Conservation (phyloP, 2,329 filamentous ascomycete genomes). For the Davidsoniella virescens region DNA sequence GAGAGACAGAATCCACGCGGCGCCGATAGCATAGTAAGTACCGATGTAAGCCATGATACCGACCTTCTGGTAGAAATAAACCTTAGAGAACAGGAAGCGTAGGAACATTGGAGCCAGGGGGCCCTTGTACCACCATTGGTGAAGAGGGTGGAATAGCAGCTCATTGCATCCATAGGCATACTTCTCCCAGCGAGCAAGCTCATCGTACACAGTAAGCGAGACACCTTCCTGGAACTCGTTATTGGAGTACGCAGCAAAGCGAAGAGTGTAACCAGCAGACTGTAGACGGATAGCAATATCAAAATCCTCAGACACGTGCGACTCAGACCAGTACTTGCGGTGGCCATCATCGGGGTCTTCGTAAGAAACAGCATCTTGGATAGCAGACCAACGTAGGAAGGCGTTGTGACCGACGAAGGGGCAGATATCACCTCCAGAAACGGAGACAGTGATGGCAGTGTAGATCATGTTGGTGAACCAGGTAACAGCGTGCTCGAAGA, state of each 20-base stretch:
- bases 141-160: slow-evolving; percentile 51
- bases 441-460: slow-evolving; percentile 52
- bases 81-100: slow-evolving; percentile 42
- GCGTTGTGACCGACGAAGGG: slow-evolving; percentile 69
- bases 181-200: slow-evolving; percentile 57
- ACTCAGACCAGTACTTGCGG: slow-evolving; percentile 59
- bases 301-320: slow-evolving; percentile 63
- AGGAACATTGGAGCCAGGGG: slow-evolving; percentile 51
- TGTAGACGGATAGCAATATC: slow-evolving; percentile 60
- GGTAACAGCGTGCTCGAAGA: slow-evolving; percentile 58
- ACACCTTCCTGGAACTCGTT: slow-evolving; percentile 60
- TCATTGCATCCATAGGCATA: slow-evolving; percentile 59
- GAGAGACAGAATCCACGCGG: slow-evolving; percentile 48
- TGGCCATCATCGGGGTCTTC: slow-evolving; percentile 37
- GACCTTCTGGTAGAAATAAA: slow-evolving; percentile 49
- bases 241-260: slow-evolving; percentile 51
- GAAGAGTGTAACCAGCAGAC: slow-evolving; percentile 48
- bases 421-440: slow-evolving; percentile 54
- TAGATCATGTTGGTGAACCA: slow-evolving; percentile 71
- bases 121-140: slow-evolving; percentile 42
- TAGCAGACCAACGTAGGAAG: slow-evolving; percentile 46
- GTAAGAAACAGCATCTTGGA: slow-evolving; percentile 22
- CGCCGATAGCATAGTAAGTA: slow-evolving; percentile 56
- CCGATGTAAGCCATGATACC: slow-evolving; percentile 57
- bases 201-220: slow-evolving; percentile 56